Evolutionary conservation across 225 moss, liverwort and hornwort genomes (phyloP).

Genomic region (Thuidium tamariscinum): DNA sequence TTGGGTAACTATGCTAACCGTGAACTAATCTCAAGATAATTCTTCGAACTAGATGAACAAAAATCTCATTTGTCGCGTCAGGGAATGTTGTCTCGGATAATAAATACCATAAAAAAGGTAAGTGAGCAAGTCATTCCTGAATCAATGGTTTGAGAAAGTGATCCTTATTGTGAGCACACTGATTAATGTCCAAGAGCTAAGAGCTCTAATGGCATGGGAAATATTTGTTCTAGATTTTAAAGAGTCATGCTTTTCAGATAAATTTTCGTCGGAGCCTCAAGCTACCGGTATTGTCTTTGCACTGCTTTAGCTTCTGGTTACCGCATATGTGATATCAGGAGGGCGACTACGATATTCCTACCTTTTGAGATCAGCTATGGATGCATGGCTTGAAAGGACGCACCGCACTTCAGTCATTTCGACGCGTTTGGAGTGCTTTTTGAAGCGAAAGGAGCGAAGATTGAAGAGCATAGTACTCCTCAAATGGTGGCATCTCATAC

Average conservation of each 20-base stretch:
- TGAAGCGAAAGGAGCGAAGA: slow-evolving; percentile 22
- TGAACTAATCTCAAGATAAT: neutral
- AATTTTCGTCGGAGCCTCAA: neutral
- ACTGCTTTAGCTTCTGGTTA: neutral
- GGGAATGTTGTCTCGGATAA: neutral
- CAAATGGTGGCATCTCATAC: slow-evolving; percentile 40
- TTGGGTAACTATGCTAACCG: slow-evolving; percentile 15
- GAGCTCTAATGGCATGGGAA: neutral
- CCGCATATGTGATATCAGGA: slow-evolving; percentile 12
- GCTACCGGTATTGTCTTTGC: neutral
- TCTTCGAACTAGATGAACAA: neutral
- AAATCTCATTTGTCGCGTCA: neutral
- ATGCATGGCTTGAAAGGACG: slow-evolving; percentile 22
- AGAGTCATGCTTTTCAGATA: neutral
- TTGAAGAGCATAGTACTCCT: slow-evolving; percentile 10
- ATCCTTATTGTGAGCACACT: neutral
- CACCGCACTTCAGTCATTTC: slow-evolving; percentile 21
- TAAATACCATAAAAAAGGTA: neutral
- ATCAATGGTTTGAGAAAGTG: neutral
- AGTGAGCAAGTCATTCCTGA: neutral
- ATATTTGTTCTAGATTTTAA: neutral
- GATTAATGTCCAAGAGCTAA: neutral
- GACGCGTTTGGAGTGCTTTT: slow-evolving; percentile 30
- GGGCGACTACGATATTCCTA: slow-evolving; percentile 30
- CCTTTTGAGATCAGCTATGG: slow-evolving; percentile 24